phyloP scores from a whole-genome alignment of 257 asterid species.

The Hygrophila difformis region DNA sequence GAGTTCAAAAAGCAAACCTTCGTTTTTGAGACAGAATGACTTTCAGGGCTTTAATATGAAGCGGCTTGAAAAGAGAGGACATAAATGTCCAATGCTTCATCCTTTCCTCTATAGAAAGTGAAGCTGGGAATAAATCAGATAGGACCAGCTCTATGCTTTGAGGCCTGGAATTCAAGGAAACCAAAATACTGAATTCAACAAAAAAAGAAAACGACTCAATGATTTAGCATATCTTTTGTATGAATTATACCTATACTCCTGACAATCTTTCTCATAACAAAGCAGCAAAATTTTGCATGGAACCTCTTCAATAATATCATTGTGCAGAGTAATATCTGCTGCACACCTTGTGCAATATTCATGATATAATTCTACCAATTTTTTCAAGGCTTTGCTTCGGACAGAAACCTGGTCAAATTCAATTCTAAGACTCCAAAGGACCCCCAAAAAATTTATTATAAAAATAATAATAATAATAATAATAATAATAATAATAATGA shows the following conservation, averaged over 20 bases:
- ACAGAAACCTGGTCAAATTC: constrained; percentile 43
- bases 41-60: constrained; percentile 61
- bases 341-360: constrained; percentile 61
- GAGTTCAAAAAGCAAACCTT: constrained; percentile 38
- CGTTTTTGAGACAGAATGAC: constrained; percentile 62
- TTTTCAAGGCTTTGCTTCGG: constrained; percentile 62
- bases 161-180: constrained; percentile 52
- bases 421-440: constrained; percentile 15
- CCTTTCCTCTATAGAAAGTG: constrained; percentile 58
- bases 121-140: constrained; percentile 67
- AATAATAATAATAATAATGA: too few species aligned
- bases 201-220: too few species aligned
- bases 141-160: constrained; percentile 65
- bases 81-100: constrained; percentile 64
- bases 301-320: constrained; percentile 57
- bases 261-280: constrained; percentile 70
- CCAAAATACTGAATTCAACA: not conserved
- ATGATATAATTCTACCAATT: constrained; percentile 70
- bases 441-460: too few species aligned
- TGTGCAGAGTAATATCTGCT: constrained; percentile 25
- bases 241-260: constrained; percentile 79
- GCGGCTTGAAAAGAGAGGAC: constrained; percentile 56
- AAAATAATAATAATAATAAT: too few species aligned
- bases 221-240: too few species aligned
- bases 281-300: constrained; percentile 84